Base-by-base conservation (phyloP, 176 grass and related monocot species). In the Guadua angustifolia region DNA sequence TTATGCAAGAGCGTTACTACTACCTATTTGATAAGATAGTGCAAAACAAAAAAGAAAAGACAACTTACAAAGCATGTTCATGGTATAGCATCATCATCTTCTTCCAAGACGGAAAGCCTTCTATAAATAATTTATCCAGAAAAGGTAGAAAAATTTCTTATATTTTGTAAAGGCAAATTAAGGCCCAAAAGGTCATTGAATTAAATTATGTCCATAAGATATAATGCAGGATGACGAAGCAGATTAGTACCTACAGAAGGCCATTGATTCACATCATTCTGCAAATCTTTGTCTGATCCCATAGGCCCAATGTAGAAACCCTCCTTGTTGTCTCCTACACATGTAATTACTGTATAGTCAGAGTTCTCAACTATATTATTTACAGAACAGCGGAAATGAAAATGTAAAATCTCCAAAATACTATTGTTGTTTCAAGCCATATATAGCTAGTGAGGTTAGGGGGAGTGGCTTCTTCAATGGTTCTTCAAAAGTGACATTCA, bases 71-170 rank as follows among this genome's bases (percentile, higher is more conserved):
- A 35, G 78, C 77, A 52, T 51, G 65, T 51, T 85, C 69, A 66
- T 66, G 56, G 73, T 97, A 97, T n/a, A 57, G 35, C 69, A 76
- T 26, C 83, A 94, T 90, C 49, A 71, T 87, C 39, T 71, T 69
- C 59, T 82, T 94, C 94, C 94, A 90, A 79, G n/a, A 52, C 18
- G 91, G 83, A 43, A 94, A 83, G 71, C 26, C 52, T 72, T 92
- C 91, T 94, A 47, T 24, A 79, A 7, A 56, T n/a, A 9, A 56
- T 56, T 56, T 21, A 62, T 26, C 46, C 29, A 86, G 1, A 72
- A 33, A 86, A 39, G 5, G 51, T 6, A 46, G 45, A 63, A 32
- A 44, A 55, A 49, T 67, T 44, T 1, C 35, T 36, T 85, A 69
- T 63, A 8, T 17, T 59, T 75, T 69, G 4, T 63, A 22, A 21